Base-by-base conservation (phyloP, 345 rosid genomes). In the Jatropha curcas region DNA sequence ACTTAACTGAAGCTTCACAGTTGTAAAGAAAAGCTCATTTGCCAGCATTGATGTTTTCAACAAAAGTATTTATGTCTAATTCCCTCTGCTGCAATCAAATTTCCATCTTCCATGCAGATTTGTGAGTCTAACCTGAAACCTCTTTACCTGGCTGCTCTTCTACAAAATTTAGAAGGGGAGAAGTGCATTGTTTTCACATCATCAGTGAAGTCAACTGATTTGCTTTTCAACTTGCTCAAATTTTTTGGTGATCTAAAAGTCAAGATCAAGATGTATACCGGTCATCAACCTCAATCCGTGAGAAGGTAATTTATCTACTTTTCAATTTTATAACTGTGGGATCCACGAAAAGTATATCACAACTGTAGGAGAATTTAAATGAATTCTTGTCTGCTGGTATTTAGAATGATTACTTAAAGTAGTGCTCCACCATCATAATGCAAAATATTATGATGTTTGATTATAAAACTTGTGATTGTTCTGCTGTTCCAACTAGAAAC, bases 171-270 rank as follows among this genome's bases (percentile, higher is more conserved):
- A 76, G 97, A 82, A 79, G 88, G 73, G 68, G 92, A 94, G 74
- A 94, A 94, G 79, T 81, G 89, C 74, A 92, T 94, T 57, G 91
- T 94, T 63, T 94, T 92, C 86, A 86, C 95, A 43, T 89, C 95
- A 51, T 90, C 98, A 5, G 92, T 93, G 69, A 90, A 92, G 84
- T 86, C 92, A 60, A 92, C 97, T 77, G 95, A 88, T 73, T 91
- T 91, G 63, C 84, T 94, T 16, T 92, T 92, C 84, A 88, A 84
- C 73, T 79, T 94, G 57, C 85, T 94, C 70, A 89, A 89, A 79
- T 86, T 82, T 78, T 94, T 94, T 74, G 90, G 73, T 66, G 97
- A 90, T 66, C 61, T 92, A 72, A 82, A 85, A 14, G 75, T 92
- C 65, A 94, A 88, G 80, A 87, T 92, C 78, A 89, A 89, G 76